Conservation (phyloP, 2,329 filamentous ascomycete species). For the Orbilia blumenaviensis region DNA sequence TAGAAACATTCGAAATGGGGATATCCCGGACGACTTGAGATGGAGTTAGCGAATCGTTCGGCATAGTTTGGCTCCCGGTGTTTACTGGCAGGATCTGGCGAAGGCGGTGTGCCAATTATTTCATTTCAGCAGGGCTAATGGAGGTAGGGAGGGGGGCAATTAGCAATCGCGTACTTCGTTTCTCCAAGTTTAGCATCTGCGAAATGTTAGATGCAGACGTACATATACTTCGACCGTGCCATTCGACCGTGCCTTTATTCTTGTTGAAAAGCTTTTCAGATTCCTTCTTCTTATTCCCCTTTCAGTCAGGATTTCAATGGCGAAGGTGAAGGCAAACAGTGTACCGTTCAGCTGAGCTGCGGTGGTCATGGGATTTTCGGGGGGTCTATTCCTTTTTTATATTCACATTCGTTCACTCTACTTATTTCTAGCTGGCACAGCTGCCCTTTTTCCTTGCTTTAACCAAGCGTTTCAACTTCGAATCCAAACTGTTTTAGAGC, state of each 20-base stretch:
- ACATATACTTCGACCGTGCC: slow-evolving; percentile 26
- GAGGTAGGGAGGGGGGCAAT: too few species aligned
- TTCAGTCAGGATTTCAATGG: slow-evolving; percentile 10
- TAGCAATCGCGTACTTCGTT: neutral
- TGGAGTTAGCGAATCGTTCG: slow-evolving; percentile 34
- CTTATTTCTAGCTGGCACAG: neutral
- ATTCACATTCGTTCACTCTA: slow-evolving; percentile 4
- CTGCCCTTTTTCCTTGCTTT: neutral
- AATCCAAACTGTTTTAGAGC: slow-evolving; percentile 30
- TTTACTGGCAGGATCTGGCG: slow-evolving; percentile 13
- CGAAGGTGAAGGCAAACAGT: slow-evolving; percentile 10
- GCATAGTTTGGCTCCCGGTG: neutral
- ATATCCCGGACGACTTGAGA: neutral
- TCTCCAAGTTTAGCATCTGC: neutral
- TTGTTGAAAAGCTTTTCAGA: neutral
- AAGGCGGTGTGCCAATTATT: neutral
- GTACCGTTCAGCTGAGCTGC: slow-evolving; percentile 52
- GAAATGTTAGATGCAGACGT: slow-evolving; percentile 1
- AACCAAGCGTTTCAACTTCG: slow-evolving; percentile 37
- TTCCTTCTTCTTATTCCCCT: neutral
- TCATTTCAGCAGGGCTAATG: neutral
- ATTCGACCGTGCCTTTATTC: neutral
- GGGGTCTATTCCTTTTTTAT: slow-evolving; percentile 53
- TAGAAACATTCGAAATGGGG: slow-evolving; percentile 6
- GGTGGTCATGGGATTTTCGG: slow-evolving; percentile 40